These are phyloP conservation scores for Scedosporium aurantiacum DNA, from an alignment of 2,329 filamentous ascomycete genomes.

Conservation along the genomic window DNA sequence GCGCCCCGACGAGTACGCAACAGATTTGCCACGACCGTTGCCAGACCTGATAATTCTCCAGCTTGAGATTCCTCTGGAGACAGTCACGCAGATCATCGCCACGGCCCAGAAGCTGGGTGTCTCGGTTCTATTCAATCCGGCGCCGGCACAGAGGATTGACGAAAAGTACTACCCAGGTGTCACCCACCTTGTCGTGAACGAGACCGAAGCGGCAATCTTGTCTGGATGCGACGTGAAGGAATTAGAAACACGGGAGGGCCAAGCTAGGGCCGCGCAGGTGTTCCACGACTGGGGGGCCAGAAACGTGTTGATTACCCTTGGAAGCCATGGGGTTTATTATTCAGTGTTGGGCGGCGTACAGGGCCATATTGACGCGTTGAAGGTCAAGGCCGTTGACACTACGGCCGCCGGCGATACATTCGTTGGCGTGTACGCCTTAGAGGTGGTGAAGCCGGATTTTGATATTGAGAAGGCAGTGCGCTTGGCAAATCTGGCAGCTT, in stretches of 20 bases:
- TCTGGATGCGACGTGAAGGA: conserved; percentile 41
- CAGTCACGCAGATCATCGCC: conserved; percentile 50
- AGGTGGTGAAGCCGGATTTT: conserved; percentile 45
- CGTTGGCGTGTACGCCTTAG: conserved; percentile 75
- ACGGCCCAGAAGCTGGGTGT: conserved; percentile 37
- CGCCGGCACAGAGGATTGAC: conserved; percentile 62
- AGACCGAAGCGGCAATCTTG: conserved; percentile 74
- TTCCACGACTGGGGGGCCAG: conserved; percentile 62
- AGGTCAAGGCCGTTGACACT: conserved; percentile 75
- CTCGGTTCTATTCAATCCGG: conserved; percentile 73
- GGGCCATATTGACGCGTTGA: conserved; percentile 49
- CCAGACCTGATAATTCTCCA: conserved; percentile 64
- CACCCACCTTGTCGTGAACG: conserved; percentile 77
- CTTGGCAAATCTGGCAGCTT: conserved; percentile 40
- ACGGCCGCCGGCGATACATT: conserved; percentile 94
- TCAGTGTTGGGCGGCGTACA: conserved; percentile 30
- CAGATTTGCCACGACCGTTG: conserved; percentile 18
- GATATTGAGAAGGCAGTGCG: conserved; percentile 44
- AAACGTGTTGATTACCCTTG: conserved; percentile 76
- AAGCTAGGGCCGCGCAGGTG: conserved; percentile 36
- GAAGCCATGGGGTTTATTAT: conserved; percentile 66
- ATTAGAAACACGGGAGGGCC: conserved; percentile 33
- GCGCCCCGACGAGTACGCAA: conserved; percentile 22
- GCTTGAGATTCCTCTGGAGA: conserved; percentile 62
- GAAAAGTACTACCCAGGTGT: conserved; percentile 54